Conservation (phyloP, 2,329 filamentous ascomycete genomes). For the Acarospora socialis region DNA sequence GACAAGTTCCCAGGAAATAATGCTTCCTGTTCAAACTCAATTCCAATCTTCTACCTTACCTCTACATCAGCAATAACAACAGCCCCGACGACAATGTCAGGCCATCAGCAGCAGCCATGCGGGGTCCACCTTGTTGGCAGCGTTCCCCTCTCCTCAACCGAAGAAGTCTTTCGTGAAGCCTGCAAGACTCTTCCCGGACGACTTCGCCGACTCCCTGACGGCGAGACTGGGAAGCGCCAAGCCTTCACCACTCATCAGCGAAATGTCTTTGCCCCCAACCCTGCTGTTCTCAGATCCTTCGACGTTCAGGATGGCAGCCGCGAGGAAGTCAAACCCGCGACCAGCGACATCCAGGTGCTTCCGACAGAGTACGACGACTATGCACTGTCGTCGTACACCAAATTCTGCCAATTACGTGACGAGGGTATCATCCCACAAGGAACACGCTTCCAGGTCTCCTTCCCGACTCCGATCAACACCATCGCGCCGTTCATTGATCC, state of each 20-base stretch:
- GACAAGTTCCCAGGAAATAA: too few relatives aligned
- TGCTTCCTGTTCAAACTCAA: too few relatives aligned
- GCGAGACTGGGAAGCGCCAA: conserved; percentile 25
- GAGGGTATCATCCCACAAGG: conserved; percentile 15
- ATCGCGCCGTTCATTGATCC: conserved; percentile 11
- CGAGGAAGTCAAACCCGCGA: conserved; percentile 11
- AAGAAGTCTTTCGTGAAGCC: background rate
- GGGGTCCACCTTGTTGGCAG: too few relatives aligned
- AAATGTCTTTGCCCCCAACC: conserved; percentile 17
- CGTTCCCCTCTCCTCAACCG: too few relatives aligned
- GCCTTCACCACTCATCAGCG: conserved; percentile 24
- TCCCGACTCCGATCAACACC: conserved; percentile 19
- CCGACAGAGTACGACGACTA: conserved; percentile 18
- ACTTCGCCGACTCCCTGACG: conserved; percentile 27
- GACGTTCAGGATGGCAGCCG: conserved; percentile 7
- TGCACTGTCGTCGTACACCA: conserved; percentile 19
- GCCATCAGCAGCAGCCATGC: too few relatives aligned
- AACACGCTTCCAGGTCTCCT: conserved; percentile 22
- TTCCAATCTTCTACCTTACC: too few relatives aligned
- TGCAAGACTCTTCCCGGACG: conserved; percentile 14
- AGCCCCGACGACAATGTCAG: too few relatives aligned
- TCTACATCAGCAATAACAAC: too few relatives aligned
- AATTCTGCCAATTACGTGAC: conserved; percentile 15
- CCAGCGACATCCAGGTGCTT: conserved; percentile 20
- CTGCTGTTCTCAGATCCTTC: conserved; percentile 8